Evolutionary conservation across 192 early-diverging fungal genomes (phyloP).

Genomic region (Linnemannia elongata): DNA sequence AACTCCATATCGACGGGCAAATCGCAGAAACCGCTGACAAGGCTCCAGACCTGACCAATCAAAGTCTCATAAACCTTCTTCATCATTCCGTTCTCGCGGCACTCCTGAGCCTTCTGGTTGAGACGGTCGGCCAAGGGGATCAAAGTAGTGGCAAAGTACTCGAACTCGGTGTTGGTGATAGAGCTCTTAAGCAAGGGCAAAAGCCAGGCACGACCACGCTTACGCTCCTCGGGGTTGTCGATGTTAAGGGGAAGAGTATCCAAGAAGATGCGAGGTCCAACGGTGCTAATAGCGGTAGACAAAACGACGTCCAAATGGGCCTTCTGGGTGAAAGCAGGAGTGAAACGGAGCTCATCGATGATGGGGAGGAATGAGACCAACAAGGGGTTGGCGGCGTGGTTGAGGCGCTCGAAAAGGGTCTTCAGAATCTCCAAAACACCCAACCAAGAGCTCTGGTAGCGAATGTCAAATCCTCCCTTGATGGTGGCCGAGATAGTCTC

Average conservation of each 20-base stretch:
- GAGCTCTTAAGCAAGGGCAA: constrained; percentile 85
- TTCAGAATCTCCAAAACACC: constrained; percentile 83
- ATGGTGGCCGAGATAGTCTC: constrained; percentile 63
- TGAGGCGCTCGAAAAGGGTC: constrained; percentile 83
- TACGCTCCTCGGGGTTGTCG: constrained; percentile 66
- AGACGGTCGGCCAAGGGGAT: constrained; percentile 87
- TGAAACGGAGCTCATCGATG: constrained; percentile 85
- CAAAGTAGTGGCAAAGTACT: constrained; percentile 76
- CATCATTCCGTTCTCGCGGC: constrained; percentile 70
- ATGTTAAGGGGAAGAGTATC: constrained; percentile 88
- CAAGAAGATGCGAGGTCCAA: constrained; percentile 87
- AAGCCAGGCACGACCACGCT: constrained; percentile 89
- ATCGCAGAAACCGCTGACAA: constrained; percentile 89
- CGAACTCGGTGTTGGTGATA: constrained; percentile 79
- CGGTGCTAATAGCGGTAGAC: constrained; percentile 80
- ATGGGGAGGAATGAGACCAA: constrained; percentile 71
- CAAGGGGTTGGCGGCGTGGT: constrained; percentile 67
- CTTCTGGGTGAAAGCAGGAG: constrained; percentile 87
- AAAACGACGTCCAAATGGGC: constrained; percentile 87
- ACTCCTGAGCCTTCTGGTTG: constrained; percentile 71
- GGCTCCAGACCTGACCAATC: constrained; percentile 88
- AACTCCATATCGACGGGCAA: constrained; percentile 81
- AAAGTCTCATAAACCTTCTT: constrained; percentile 94
- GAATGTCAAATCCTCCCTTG: constrained; percentile 77
- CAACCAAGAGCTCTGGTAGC: constrained; percentile 88